Evolutionary conservation across 148 eudicot species (phyloP).

Genomic region (Rhododendron williamsianum): DNA sequence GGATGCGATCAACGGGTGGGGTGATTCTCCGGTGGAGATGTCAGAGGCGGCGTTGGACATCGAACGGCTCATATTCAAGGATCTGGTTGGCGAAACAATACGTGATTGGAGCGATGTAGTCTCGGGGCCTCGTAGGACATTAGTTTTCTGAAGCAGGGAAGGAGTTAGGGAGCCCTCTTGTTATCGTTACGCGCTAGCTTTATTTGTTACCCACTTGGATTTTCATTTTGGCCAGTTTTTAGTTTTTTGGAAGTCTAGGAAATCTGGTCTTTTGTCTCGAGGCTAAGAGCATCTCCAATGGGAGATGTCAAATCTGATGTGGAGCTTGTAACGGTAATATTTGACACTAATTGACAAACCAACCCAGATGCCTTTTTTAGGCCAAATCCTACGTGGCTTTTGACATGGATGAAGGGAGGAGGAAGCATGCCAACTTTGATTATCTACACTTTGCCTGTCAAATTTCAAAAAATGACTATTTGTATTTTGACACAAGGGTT

Average conservation of each 20-base stretch:
- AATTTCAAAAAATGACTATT: too few relatives aligned
- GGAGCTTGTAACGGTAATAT: too few relatives aligned
- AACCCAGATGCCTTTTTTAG: too few relatives aligned
- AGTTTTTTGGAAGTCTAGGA: background rate
- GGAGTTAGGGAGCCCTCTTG: background rate
- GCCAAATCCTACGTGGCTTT: too few relatives aligned
- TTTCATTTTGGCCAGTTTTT: background rate
- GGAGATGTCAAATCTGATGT: too few relatives aligned
- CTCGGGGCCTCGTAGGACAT: conserved; percentile 53
- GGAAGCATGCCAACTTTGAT: too few relatives aligned
- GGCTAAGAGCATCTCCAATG: too few relatives aligned
- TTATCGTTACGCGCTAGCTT: background rate
- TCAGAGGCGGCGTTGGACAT: conserved; percentile 74
- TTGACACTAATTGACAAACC: too few relatives aligned
- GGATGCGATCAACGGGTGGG: conserved; percentile 64
- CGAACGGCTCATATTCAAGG: conserved; percentile 83
- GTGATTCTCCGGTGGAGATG: conserved; percentile 54
- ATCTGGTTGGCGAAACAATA: conserved; percentile 66
- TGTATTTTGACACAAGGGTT: too few relatives aligned
- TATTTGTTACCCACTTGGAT: background rate
- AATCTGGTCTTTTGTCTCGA: too few relatives aligned
- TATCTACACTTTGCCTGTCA: too few relatives aligned
- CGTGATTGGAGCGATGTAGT: conserved; percentile 34
- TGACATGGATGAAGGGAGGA: too few relatives aligned
- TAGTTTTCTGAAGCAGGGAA: conserved; percentile 49